Conservation (phyloP, 192 early-diverging fungal species). For the Oehlia diaphana region DNA sequence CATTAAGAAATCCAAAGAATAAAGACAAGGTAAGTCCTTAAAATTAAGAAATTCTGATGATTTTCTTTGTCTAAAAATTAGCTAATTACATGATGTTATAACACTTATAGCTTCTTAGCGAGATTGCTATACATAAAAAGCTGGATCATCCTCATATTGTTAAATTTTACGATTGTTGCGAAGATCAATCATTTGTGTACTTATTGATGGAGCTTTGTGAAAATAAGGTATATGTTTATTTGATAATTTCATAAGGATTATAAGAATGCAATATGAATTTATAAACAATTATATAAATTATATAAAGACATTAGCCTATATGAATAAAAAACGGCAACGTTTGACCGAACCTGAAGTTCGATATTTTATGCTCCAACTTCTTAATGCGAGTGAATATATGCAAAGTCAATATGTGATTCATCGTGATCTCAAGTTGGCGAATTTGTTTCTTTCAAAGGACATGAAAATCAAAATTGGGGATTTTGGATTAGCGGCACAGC, state of each 20-base stretch:
- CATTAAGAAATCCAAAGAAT: slow-evolving; percentile 45
- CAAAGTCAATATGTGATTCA: slow-evolving; percentile 83
- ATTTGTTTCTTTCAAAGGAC: slow-evolving; percentile 79
- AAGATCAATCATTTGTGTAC: slow-evolving; percentile 85
- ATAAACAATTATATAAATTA: neutral
- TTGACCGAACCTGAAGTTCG: slow-evolving; percentile 90
- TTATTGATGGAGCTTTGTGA: slow-evolving; percentile 92
- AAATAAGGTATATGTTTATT: slow-evolving; percentile 57
- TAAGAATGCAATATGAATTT: neutral
- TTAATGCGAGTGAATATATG: slow-evolving; percentile 79
- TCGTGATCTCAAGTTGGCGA: slow-evolving; percentile 94
- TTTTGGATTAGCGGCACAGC: slow-evolving; percentile 89
- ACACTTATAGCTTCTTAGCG: slow-evolving; percentile 56
- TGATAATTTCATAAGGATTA: neutral
- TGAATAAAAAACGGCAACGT: slow-evolving; percentile 74
- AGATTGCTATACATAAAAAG: slow-evolving; percentile 77
- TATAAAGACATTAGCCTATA: slow-evolving; percentile 75
- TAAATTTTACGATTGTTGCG: slow-evolving; percentile 78
- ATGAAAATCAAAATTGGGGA: slow-evolving; percentile 92
- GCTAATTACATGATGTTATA: neutral
- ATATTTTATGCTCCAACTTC: slow-evolving; percentile 81
- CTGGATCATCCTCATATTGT: slow-evolving; percentile 82
- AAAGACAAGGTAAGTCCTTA: slow-evolving; percentile 41
- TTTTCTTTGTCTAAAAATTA: neutral
- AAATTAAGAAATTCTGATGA: no score